A percentile compares a stretch with the other conserved stretches of the same genome.
Conservation (phyloP, 2,329 filamentous ascomycete species). For the Colletotrichum trifolii region DNA sequence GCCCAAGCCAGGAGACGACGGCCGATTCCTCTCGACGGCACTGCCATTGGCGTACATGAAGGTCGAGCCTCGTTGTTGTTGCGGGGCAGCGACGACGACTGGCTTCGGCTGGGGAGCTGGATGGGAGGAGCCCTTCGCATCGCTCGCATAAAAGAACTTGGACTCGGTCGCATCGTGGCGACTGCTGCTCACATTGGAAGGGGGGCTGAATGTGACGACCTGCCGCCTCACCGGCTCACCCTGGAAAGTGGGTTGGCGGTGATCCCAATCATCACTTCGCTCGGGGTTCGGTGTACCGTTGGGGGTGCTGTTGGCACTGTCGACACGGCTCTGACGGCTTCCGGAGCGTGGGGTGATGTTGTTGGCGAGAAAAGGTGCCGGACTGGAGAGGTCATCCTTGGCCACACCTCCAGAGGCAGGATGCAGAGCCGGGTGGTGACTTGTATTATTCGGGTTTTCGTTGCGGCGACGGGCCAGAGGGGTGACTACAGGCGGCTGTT, state of each 20-base stretch:
- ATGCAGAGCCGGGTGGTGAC: conserved; percentile 42
- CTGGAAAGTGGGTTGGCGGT: conserved; percentile 46
- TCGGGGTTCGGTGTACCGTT: conserved; percentile 67
- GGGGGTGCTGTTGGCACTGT: conserved; percentile 76
- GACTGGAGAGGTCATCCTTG: conserved; percentile 63
- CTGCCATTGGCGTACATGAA: conserved; percentile 69
- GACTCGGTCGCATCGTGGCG: conserved; percentile 55
- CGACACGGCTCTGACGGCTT: conserved; percentile 75
- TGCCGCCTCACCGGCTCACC: conserved; percentile 42
- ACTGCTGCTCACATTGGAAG: conserved; percentile 44
- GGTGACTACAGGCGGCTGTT: conserved; percentile 51
- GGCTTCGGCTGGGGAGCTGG: conserved; percentile 25
- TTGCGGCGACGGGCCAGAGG: conserved; percentile 49
- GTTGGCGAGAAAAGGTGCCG: conserved; percentile 64
- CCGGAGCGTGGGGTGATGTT: conserved; percentile 83
- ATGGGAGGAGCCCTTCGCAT: conserved; percentile 62
- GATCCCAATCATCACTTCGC: conserved; percentile 57
- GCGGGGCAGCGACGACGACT: conserved; percentile 48
- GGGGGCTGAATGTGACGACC: conserved; percentile 53
- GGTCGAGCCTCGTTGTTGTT: conserved; percentile 54
- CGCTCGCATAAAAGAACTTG: conserved; percentile 94
- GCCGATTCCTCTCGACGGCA: conserved; percentile 50
- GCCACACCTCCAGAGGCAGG: conserved; percentile 39
- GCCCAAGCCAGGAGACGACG: conserved; percentile 41
- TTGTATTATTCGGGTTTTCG: conserved; percentile 37